These are phyloP conservation scores for Monosporascus sp. DNA, from an alignment of 2,329 filamentous ascomycete species.

Conservation along the genomic window DNA sequence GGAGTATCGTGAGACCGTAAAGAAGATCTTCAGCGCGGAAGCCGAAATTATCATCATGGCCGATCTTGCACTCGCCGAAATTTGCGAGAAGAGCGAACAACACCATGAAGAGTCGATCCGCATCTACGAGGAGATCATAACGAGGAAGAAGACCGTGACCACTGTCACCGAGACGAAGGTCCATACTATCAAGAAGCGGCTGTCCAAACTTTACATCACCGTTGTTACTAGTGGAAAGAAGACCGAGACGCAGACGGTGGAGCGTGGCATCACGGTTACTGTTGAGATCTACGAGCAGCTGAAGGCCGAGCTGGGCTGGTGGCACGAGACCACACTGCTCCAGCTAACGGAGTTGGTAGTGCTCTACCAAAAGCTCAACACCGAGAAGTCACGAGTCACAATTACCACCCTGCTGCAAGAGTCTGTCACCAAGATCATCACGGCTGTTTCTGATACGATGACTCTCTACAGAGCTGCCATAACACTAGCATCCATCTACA, in stretches of 20 bases:
- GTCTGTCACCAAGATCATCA: slow-evolving; percentile 35
- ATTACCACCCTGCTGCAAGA: slow-evolving; percentile 34
- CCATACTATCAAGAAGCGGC: slow-evolving; percentile 41
- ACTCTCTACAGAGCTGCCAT: slow-evolving; percentile 44
- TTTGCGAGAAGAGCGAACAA: slow-evolving; percentile 39
- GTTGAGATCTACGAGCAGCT: slow-evolving; percentile 37
- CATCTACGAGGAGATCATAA: slow-evolving; percentile 41
- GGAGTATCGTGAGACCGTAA: slow-evolving; percentile 42
- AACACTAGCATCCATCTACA: slow-evolving; percentile 40
- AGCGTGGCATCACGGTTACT: slow-evolving; percentile 32
- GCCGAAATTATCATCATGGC: slow-evolving; percentile 25
- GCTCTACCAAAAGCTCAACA: slow-evolving; percentile 33
- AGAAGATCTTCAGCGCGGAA: slow-evolving; percentile 28
- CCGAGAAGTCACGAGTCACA: slow-evolving; percentile 30
- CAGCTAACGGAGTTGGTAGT: slow-evolving; percentile 38
- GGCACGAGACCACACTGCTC: slow-evolving; percentile 37
- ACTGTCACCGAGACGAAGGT: slow-evolving; percentile 30
- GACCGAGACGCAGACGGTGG: slow-evolving; percentile 28
- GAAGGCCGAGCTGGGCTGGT: slow-evolving; percentile 38
- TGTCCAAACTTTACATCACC: slow-evolving; percentile 41
- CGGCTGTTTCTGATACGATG: slow-evolving; percentile 30
- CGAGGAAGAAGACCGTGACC: slow-evolving; percentile 30
- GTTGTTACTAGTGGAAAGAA: slow-evolving; percentile 32
- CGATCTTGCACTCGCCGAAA: slow-evolving; percentile 33
- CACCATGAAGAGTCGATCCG: slow-evolving; percentile 38